Evolutionary conservation across 2,329 filamentous ascomycete genomes (phyloP).

Genomic region (Talaromyces sp.): DNA sequence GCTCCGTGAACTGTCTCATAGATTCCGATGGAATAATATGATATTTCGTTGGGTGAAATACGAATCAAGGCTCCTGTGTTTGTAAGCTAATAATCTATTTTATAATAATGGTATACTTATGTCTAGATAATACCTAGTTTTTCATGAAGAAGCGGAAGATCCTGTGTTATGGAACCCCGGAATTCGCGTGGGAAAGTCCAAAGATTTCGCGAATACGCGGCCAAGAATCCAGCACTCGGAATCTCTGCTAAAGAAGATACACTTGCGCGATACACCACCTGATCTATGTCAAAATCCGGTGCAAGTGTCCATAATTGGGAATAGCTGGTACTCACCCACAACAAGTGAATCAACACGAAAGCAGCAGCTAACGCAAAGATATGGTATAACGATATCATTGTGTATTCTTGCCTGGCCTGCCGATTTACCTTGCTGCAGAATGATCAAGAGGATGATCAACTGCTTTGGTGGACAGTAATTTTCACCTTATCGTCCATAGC

Average conservation of each 20-base stretch:
- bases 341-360: neutral
- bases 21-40: neutral
- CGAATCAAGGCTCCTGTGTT: neutral
- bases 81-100: no score
- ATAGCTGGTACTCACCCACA: neutral
- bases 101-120: no score
- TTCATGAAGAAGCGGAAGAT: constrained; percentile 5
- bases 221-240: neutral
- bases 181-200: neutral
- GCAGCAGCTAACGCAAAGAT: neutral
- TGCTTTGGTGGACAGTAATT: no score
- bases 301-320: neutral
- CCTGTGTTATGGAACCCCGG: neutral
- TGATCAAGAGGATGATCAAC: no score
- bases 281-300: neutral
- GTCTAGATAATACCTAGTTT: neutral
- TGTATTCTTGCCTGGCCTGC: neutral
- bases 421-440: neutral
- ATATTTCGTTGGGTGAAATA: neutral
- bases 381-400: neutral
- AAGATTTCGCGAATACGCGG: neutral
- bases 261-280: neutral
- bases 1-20: constrained; percentile 1
- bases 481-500: no score
- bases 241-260: neutral